Base-by-base conservation (phyloP, 768 basidiomycete genomes). In the Leccinum imitatum region DNA sequence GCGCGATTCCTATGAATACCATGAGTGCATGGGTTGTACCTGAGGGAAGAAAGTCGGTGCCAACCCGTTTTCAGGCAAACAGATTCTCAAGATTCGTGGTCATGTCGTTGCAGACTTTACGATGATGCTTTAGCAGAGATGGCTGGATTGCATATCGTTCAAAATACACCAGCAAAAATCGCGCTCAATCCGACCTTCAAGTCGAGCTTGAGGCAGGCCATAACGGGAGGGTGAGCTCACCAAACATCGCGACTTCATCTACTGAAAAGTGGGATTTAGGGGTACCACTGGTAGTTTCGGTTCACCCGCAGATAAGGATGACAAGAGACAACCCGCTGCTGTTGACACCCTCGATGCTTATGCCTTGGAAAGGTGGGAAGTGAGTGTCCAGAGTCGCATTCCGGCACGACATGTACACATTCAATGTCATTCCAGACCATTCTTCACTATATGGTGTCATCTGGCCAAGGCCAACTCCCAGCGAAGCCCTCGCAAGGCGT, bases 391-490 rank as follows among this genome's bases (percentile, higher is more conserved):
- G 35, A 21, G 25, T 27, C 50, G 56, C 53, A 11, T 50, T 30
- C 23, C 15, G 53, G 53, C 30, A 44, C 15, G 53, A 53, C 30
- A 44, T 27, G 11, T 47, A 33, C 58, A 54, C 27, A 61, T 55
- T 39, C 6, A 17, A 25, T 11, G 2, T 17, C 31, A 5, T 30
- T 39, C 17, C 41, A 98, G 95, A 95, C 93, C 0, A 96, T 98
- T 67, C 81, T 98, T 48, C 94, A 98, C 74, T 98, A 92, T 70
- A 97, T 99, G 95, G 97, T 99, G 4, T 95, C 93, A 9, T 96
- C 91, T 33, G 91, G 87, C 13, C 86, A 84, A 30, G 91, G 86
- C n/a, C 85, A 90, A 70, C 78, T 82, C 39, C 84, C 90, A 25
- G 77, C 86, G 8, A 85, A 84, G 70, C 93, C 95, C 6, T 91